phyloP scores from a whole-genome alignment of 129 eudicot species.

The Flaveria bidentis region DNA sequence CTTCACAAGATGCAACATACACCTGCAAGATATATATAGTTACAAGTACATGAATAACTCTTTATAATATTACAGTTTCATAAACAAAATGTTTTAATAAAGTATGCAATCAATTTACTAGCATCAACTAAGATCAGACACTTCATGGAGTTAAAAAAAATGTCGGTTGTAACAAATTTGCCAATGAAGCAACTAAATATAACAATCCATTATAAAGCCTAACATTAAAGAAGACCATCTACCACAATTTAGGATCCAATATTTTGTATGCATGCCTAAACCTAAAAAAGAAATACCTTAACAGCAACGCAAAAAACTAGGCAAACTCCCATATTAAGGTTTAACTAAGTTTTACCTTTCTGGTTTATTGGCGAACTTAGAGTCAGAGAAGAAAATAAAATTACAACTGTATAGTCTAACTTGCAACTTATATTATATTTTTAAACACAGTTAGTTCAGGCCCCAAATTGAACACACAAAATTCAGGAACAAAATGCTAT shows the following conservation, averaged over 20 bases:
- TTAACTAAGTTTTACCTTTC: neutral
- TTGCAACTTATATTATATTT: neutral
- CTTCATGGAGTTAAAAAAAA: neutral
- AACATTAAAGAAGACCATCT: neutral
- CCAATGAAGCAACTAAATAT: neutral
- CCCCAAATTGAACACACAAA: too few relatives aligned
- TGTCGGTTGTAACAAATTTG: neutral
- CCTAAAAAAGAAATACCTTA: neutral
- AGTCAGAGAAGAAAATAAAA: neutral
- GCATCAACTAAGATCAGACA: neutral
- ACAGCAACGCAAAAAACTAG: neutral
- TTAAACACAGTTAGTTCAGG: too few relatives aligned
- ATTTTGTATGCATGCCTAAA: neutral
- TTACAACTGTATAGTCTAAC: neutral
- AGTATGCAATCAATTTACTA: conserved; percentile 15
- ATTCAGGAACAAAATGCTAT: too few relatives aligned
- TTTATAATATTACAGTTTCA: neutral
- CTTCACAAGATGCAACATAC: conserved; percentile 58
- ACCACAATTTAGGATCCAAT: too few relatives aligned
- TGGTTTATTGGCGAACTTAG: neutral
- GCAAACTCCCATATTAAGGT: neutral
- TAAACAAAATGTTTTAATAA: conserved; percentile 1
- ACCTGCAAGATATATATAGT: conserved; percentile 53
- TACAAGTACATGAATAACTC: conserved; percentile 12
- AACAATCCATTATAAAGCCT: neutral